These are phyloP conservation scores for Geotrichum carabidarum DNA, from an alignment of 1,139 yeast genomes.

Conservation along the genomic window DNA sequence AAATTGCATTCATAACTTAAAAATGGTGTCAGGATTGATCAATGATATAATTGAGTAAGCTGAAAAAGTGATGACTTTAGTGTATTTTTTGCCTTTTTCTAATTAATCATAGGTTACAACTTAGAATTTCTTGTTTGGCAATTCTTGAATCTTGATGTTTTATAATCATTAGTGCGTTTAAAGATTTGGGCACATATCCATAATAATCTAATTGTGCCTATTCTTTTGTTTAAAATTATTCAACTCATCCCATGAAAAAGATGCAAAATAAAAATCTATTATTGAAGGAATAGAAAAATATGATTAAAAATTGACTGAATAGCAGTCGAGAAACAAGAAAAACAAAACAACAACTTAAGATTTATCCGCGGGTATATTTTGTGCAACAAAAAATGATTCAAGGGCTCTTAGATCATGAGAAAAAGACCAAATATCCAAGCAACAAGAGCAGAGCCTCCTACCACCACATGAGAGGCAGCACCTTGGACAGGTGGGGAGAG, in stretches of 20 bases:
- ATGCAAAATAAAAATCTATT: neutral
- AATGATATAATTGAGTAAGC: too few species aligned
- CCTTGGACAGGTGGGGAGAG: neutral
- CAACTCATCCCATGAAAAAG: neutral
- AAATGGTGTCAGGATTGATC: too few species aligned
- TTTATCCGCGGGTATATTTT: neutral
- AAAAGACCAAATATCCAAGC: slow-evolving; percentile 10
- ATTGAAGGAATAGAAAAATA: neutral
- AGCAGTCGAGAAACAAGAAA: neutral
- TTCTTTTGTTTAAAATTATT: neutral
- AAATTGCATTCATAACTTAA: too few species aligned
- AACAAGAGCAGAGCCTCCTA: slow-evolving; percentile 1
- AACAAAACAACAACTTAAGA: neutral
- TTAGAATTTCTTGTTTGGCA: too few species aligned
- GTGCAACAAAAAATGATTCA: neutral
- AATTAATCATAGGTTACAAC: too few species aligned
- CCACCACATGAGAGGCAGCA: neutral
- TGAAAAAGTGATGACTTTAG: too few species aligned
- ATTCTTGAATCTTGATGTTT: too few species aligned
- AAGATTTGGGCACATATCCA: neutral
- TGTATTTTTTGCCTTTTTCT: too few species aligned
- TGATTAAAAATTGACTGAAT: neutral
- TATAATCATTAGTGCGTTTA: neutral
- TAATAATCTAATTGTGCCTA: neutral
- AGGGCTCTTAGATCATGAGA: neutral